Conservation (phyloP, 768 basidiomycete species). For the Rhodotorula sphaerocarpa region DNA sequence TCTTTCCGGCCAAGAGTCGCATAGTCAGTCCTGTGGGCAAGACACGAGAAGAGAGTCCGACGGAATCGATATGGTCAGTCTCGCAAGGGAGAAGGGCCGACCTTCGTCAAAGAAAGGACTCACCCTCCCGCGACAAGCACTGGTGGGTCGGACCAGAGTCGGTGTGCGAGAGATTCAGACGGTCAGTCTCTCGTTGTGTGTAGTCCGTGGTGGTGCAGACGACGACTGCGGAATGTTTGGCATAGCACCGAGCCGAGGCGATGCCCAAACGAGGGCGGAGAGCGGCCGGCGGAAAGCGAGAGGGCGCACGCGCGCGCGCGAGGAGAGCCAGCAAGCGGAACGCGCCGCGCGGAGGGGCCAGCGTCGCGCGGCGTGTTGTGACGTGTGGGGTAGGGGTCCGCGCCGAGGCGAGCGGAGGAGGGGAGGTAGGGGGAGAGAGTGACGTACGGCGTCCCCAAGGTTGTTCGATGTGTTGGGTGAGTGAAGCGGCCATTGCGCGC, state of each 20-base stretch:
- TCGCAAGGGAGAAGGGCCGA: too few relatives aligned
- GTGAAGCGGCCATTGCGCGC: neutral
- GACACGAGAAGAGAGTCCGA: neutral
- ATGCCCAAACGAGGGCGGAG: neutral
- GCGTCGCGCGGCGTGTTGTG: neutral
- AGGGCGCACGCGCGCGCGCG: neutral
- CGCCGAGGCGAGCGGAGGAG: neutral
- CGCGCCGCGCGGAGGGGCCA: neutral
- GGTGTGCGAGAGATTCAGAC: too few relatives aligned
- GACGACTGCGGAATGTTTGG: neutral
- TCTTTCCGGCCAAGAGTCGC: constrained; percentile 34
- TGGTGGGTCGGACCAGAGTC: too few relatives aligned
- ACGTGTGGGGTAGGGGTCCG: neutral
- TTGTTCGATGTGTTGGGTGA: constrained; percentile 1
- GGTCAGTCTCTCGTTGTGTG: too few relatives aligned
- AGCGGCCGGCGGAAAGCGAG: neutral
- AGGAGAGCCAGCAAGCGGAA: neutral
- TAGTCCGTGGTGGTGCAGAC: neutral
- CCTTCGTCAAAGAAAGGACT: too few relatives aligned
- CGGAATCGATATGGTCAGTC: neutral
- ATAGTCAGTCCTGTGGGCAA: constrained; percentile 25
- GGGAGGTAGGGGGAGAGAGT: neutral
- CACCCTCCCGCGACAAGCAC: constrained; percentile 32
- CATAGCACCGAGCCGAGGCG: neutral
- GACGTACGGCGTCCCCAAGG: constrained; percentile 35